phyloP scores from a whole-genome alignment of 2,329 filamentous ascomycete species.

The Drechslerella coelobrocha region DNA sequence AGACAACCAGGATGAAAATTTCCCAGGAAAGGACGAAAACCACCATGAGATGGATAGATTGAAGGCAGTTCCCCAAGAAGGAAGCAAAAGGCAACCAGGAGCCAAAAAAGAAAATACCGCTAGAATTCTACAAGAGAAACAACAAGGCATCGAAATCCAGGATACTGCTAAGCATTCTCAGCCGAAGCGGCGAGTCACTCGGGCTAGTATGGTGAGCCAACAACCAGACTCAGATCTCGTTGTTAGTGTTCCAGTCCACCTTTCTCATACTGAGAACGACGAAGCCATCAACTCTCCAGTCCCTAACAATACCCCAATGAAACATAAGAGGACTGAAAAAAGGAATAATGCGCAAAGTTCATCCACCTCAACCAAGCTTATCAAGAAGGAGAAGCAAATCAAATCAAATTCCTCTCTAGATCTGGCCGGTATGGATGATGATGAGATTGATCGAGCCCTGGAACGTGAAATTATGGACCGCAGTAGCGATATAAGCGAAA shows the following conservation, averaged over 20 bases:
- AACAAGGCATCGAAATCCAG: neutral
- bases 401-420: conserved; percentile 1
- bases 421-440: conserved; percentile 61
- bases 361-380: conserved; percentile 58
- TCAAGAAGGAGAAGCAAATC: conserved; percentile 9
- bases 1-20: conserved; percentile 55
- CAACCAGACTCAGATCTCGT: conserved; percentile 2
- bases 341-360: conserved; percentile 61
- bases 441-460: conserved; percentile 71
- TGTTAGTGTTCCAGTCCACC: conserved; percentile 4
- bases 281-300: neutral
- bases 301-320: conserved; percentile 9
- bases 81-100: conserved; percentile 21
- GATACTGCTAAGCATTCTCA: conserved; percentile 8
- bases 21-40: neutral
- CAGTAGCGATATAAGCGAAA: conserved; percentile 56
- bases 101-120: neutral
- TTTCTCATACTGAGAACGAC: conserved; percentile 4
- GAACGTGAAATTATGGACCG: conserved; percentile 69
- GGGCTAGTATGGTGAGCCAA: conserved; percentile 35
- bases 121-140: conserved; percentile 8
- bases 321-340: conserved; percentile 14
- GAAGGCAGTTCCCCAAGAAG: conserved; percentile 56
- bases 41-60: conserved; percentile 14
- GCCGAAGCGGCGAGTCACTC: conserved; percentile 39